Evolutionary conservation across 495 filamentous ascomycete species (phyloP), one percentile per base, ranked within the genome.

Genomic region (Delitschia confertaspora): DNA sequence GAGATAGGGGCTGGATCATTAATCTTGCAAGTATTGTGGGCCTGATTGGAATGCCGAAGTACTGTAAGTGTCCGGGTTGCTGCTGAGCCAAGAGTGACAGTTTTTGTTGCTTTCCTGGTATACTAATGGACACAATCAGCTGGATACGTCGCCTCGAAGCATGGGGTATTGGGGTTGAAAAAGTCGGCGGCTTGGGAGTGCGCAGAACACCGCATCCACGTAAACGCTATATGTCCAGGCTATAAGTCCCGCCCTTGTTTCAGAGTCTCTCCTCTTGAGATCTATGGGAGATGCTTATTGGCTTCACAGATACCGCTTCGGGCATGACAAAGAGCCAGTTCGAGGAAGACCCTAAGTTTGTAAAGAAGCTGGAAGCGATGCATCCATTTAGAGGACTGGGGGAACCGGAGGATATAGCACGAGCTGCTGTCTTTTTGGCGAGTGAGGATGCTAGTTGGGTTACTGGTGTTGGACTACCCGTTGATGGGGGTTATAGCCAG

Each of bases 1-100:
- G 68, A 4, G 65, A 75, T 45, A 43, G 71, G 29, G 75, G 75
- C 6, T 76, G 72, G 71, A 74, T 79, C 25, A 56, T 78, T 21
- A 79, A 76, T 38, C 67, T 71, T 0, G 64, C 70, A 1, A 69
- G 64, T 4, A 61, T 72, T 2, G 56, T 68, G 46, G 71, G 73
- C 0, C 42, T 71, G 14, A 62, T 73, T 34, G 69, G 47, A 4
- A 32, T 20, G 26, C 49, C 38, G 14, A 29, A 9, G 31, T 17
- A 23, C 6, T 13, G 35, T 47, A 44, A 35, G 30, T 1, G 17
- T 21, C 1, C 51, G 31, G 6, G 51, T 59, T 29, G 49, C 43
- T 7, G 14, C 3, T 22, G 33, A 17, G 17, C 7, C 5, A 21
- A 14, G 21, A 20, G 5, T 33, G 38, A 35, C 14, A 25, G 6